phyloP scores from a whole-genome alignment of 106 monocot species.

The Acorus calamus region DNA sequence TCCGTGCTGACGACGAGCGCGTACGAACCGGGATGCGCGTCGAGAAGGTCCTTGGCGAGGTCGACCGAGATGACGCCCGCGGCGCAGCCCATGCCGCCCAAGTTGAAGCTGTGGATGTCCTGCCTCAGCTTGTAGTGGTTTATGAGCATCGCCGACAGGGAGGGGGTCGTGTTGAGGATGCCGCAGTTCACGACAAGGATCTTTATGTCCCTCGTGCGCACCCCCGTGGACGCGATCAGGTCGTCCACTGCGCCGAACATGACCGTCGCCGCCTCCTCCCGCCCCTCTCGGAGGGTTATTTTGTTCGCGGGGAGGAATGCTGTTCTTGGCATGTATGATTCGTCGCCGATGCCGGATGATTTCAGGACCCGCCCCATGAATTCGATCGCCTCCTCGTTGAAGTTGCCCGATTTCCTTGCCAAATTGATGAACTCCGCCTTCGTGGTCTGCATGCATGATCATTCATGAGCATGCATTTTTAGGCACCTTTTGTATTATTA shows the following conservation, averaged over 20 bases:
- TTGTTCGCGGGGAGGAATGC: not conserved
- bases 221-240: constrained; percentile 7
- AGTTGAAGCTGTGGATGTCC: constrained; percentile 64
- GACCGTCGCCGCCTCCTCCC: not conserved
- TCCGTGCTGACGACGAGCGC: not conserved
- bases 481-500: too few species aligned
- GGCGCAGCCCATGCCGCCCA: constrained; percentile 74
- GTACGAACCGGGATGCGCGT: not conserved
- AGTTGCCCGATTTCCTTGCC: constrained; percentile 15
- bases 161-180: constrained; percentile 68
- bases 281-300: not conserved
- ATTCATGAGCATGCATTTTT: too few species aligned
- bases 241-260: constrained; percentile 14
- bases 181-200: constrained; percentile 71
- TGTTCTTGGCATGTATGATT: constrained; percentile 15
- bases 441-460: constrained; percentile 5
- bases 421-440: constrained; percentile 10
- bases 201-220: constrained; percentile 56
- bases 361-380: constrained; percentile 5
- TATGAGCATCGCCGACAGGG: constrained; percentile 73
- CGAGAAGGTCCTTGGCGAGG: constrained; percentile 55
- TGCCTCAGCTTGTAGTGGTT: constrained; percentile 99
- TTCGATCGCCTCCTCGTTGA: constrained; percentile 6
- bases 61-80: constrained; percentile 62
- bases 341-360: constrained; percentile 22